Evolutionary conservation across 2,329 filamentous ascomycete species (phyloP).

Genomic region (Dothideomycetidae sp.): DNA sequence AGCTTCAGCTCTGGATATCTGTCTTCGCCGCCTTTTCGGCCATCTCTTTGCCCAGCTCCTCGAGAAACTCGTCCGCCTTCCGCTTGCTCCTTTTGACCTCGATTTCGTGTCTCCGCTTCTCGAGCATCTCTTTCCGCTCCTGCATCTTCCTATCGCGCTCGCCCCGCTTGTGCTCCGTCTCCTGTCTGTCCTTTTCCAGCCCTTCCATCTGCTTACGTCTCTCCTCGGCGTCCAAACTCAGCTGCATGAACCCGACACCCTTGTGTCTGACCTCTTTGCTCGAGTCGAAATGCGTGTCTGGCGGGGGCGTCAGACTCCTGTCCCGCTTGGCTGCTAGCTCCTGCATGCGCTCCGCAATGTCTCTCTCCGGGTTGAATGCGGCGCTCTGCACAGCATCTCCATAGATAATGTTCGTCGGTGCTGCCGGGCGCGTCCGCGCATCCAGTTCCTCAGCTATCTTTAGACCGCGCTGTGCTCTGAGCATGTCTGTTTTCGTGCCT

Average conservation of each 20-base stretch:
- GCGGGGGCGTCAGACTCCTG: slow-evolving; percentile 64
- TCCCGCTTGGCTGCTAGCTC: slow-evolving; percentile 65
- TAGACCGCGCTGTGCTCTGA: slow-evolving; percentile 45
- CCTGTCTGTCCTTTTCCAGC: slow-evolving; percentile 50
- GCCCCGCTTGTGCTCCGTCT: slow-evolving; percentile 51
- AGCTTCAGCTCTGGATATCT: slow-evolving; percentile 19
- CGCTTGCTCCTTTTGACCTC: slow-evolving; percentile 45
- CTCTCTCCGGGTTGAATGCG: slow-evolving; percentile 66
- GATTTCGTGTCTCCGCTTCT: slow-evolving; percentile 38
- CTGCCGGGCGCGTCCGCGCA: slow-evolving; percentile 42
- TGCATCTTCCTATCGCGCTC: slow-evolving; percentile 44
- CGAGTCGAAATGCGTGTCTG: slow-evolving; percentile 73
- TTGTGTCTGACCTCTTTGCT: slow-evolving; percentile 70
- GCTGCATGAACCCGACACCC: slow-evolving; percentile 83
- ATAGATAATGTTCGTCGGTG: slow-evolving; percentile 60
- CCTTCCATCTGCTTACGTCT: slow-evolving; percentile 61
- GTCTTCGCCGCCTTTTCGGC: slow-evolving; percentile 26
- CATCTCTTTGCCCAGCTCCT: slow-evolving; percentile 35
- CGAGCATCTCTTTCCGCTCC: slow-evolving; percentile 47
- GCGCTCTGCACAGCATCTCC: slow-evolving; percentile 72
- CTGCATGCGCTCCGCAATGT: slow-evolving; percentile 54
- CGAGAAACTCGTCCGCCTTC: slow-evolving; percentile 59
- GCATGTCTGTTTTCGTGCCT: slow-evolving; percentile 55
- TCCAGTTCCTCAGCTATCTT: slow-evolving; percentile 43
- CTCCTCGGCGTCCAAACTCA: slow-evolving; percentile 59